Evolutionary conservation across 1,139 yeast genomes (phyloP).

Genomic region (Suhomyces maxii): DNA sequence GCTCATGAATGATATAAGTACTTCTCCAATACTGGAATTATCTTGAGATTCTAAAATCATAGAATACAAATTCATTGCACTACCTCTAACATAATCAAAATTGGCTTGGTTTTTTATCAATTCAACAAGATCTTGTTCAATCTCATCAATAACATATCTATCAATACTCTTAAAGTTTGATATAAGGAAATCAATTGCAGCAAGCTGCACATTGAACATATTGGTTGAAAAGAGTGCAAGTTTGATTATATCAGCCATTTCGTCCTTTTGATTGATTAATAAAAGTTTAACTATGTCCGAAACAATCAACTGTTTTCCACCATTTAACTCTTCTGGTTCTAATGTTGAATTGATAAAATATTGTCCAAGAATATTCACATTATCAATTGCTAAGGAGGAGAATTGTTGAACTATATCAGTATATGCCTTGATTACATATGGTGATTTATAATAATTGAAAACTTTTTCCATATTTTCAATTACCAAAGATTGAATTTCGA

Average conservation of each 20-base stretch:
- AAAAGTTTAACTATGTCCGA: slow-evolving; percentile 31
- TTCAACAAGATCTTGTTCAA: background rate
- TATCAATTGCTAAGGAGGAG: slow-evolving; percentile 2
- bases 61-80: slow-evolving; percentile 39
- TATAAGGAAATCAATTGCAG: slow-evolving; percentile 35
- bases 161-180: slow-evolving; percentile 8
- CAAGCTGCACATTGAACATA: slow-evolving; percentile 51
- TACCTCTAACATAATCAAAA: slow-evolving; percentile 47
- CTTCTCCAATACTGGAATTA: background rate
- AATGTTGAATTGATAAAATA: slow-evolving; percentile 22
- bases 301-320: slow-evolving; percentile 46
- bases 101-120: slow-evolving; percentile 25
- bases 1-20: background rate
- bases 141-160: background rate
- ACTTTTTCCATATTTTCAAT: background rate
- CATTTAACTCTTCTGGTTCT: slow-evolving; percentile 26
- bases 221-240: slow-evolving; percentile 33
- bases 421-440: slow-evolving; percentile 33
- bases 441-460: slow-evolving; percentile 1
- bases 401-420: slow-evolving; percentile 24
- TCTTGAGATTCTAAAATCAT: slow-evolving; percentile 4
- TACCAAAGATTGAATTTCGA: background rate
- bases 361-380: slow-evolving; percentile 16
- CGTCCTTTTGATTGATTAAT: slow-evolving; percentile 19
- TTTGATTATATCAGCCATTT: slow-evolving; percentile 24